Evolutionary conservation across 768 basidiomycete genomes (phyloP).

Genomic region (Russula lepida): DNA sequence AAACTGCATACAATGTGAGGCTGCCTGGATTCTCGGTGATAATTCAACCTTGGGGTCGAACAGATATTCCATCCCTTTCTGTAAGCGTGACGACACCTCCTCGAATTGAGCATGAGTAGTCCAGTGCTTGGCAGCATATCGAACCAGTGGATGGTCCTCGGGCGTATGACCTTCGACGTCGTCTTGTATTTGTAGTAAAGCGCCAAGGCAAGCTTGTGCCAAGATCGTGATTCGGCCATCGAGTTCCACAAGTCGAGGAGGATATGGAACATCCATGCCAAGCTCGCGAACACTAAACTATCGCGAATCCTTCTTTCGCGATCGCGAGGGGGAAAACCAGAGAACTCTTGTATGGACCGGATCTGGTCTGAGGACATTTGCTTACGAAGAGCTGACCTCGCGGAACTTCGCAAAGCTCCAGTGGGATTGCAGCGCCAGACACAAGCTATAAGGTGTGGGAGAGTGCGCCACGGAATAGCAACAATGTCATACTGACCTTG

Average conservation of each 20-base stretch:
- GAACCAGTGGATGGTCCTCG: no score
- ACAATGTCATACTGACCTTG: conserved; percentile 39
- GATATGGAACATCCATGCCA: conserved; percentile 49
- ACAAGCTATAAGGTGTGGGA: conserved; percentile 42
- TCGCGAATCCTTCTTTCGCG: conserved; percentile 45
- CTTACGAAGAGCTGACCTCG: conserved; percentile 62
- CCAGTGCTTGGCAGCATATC: no score
- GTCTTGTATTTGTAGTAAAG: no score
- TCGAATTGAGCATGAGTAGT: no score
- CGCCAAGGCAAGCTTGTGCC: no score
- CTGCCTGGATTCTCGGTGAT: conserved; percentile 49
- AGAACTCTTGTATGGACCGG: conserved; percentile 51
- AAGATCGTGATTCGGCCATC: no score
- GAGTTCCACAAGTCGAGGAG: conserved; percentile 41
- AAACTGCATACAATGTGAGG: conserved; percentile 43
- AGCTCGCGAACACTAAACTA: conserved; percentile 53
- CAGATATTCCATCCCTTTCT: no score
- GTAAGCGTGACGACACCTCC: no score
- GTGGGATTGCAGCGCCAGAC: conserved; percentile 49
- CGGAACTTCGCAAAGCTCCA: conserved; percentile 57
- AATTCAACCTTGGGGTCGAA: conserved; percentile 53
- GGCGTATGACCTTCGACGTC: no score
- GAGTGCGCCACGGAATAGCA: neutral
- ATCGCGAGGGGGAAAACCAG: conserved; percentile 51
- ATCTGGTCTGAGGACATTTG: conserved; percentile 60